These are phyloP conservation scores for Linnemannia hyalina DNA, from an alignment of 192 early-diverging fungal genomes.

Conservation along the genomic window DNA sequence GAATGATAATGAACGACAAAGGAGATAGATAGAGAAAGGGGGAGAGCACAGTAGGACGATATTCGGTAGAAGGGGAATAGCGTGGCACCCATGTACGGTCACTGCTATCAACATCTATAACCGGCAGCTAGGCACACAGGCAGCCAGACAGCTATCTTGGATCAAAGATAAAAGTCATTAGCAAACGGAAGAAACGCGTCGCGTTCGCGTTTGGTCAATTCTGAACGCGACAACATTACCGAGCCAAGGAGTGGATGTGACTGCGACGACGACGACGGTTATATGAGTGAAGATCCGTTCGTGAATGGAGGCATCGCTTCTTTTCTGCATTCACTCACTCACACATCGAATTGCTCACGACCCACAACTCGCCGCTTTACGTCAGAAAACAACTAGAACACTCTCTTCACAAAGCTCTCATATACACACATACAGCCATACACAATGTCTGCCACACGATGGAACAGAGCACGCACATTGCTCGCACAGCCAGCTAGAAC, in stretches of 20 bases:
- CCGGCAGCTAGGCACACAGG: not conserved
- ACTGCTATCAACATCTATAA: not conserved
- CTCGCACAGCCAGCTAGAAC: conserved; percentile 8
- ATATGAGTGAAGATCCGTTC: not conserved
- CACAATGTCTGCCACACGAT: conserved; percentile 34
- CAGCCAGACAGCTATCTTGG: not conserved
- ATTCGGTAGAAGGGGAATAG: not conserved
- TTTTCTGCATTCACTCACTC: not conserved
- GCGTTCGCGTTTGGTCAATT: not conserved
- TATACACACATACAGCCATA: not conserved
- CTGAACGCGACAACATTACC: not conserved
- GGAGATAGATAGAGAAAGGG: not conserved
- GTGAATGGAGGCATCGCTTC: not conserved
- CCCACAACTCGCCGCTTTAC: not conserved
- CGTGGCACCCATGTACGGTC: not conserved
- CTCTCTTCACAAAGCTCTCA: not conserved
- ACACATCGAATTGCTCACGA: not conserved
- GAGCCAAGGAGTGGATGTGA: not conserved
- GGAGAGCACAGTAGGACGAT: not conserved
- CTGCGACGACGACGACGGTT: not conserved
- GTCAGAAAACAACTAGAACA: not conserved
- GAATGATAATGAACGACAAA: not conserved
- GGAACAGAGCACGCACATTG: conserved; percentile 27
- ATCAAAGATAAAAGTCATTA: not conserved
- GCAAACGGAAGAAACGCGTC: not conserved